phyloP scores from a whole-genome alignment of 2,329 filamentous ascomycete species.

The Metarhizium anisopliae region DNA sequence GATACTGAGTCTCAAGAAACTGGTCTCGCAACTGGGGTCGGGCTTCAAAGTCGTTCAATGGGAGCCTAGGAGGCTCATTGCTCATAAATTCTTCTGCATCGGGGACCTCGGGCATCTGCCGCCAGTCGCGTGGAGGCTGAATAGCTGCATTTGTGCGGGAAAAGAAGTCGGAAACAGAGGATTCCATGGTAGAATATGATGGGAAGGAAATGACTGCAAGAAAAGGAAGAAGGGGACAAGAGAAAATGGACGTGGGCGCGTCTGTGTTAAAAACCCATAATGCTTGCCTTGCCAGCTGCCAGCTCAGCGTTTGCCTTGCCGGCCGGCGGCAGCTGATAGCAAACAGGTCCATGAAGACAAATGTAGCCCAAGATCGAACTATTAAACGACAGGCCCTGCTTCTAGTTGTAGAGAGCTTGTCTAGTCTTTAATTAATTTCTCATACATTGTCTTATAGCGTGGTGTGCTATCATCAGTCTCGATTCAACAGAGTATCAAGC shows the following conservation, averaged over 20 bases:
- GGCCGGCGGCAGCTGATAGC: not conserved
- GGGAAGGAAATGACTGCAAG: not conserved
- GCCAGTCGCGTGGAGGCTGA: not conserved
- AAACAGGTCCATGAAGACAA: no score
- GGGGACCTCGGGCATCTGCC: conserved; percentile 14
- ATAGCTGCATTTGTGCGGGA: not conserved
- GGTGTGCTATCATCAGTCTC: no score
- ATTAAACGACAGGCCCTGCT: no score
- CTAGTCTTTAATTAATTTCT: no score
- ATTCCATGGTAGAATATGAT: not conserved
- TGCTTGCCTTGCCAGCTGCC: not conserved
- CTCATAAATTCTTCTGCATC: conserved; percentile 15
- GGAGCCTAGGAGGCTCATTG: conserved; percentile 8
- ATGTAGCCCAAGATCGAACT: no score
- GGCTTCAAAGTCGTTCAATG: conserved; percentile 1
- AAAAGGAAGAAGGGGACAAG: not conserved
- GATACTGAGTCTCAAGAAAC: conserved; percentile 68
- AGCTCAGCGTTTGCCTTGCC: no score
- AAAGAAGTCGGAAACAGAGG: conserved; percentile 4
- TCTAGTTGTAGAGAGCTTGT: no score
- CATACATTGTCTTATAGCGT: no score
- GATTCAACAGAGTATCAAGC: no score
- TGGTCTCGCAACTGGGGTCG: conserved; percentile 18
- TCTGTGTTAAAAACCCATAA: not conserved
- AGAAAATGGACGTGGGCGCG: not conserved